Evolutionary conservation across 768 basidiomycete genomes (phyloP).

Genomic region (Lepiota venenata): DNA sequence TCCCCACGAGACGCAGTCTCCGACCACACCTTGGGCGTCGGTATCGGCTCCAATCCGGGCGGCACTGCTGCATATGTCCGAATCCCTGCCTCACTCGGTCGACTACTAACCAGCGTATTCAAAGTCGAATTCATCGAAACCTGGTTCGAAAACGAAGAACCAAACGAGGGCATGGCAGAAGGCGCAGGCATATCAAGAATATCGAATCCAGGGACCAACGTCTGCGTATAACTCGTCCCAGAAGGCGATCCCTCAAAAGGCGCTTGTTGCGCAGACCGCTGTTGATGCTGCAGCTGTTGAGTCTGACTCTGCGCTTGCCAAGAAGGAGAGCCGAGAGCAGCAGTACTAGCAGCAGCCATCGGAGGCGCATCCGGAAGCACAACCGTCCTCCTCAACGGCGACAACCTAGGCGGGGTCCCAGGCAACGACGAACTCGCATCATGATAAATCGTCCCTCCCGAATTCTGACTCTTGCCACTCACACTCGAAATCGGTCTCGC

Average conservation of each 20-base stretch:
- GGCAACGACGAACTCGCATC: conserved; percentile 57
- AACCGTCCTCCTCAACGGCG: conserved; percentile 44
- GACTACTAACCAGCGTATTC: not conserved
- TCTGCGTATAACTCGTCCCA: conserved; percentile 4
- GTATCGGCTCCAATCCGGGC: conserved; percentile 32
- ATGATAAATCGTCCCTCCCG: conserved; percentile 58
- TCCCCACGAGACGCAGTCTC: conserved; percentile 14
- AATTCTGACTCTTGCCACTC: conserved; percentile 50
- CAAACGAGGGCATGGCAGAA: conserved; percentile 49
- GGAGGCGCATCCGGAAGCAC: conserved; percentile 33
- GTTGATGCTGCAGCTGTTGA: too few species aligned
- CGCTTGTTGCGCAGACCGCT: conserved; percentile 13
- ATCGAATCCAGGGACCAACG: conserved; percentile 16
- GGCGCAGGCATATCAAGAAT: conserved; percentile 46
- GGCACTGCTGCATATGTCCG: conserved; percentile 29
- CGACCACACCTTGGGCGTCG: conserved; percentile 28
- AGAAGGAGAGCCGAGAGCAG: conserved; percentile 1
- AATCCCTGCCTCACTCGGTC: conserved; percentile 12
- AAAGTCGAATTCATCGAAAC: not conserved
- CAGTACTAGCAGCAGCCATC: not conserved
- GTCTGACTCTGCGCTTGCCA: not conserved
- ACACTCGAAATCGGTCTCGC: conserved; percentile 55
- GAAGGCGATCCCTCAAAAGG: conserved; percentile 19
- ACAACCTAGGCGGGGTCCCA: conserved; percentile 34
- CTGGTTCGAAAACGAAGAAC: conserved; percentile 31